Evolutionary conservation across 768 basidiomycete species (phyloP), one percentile per base, ranked within the genome.

Genomic region (Coprinopsis cinerea): DNA sequence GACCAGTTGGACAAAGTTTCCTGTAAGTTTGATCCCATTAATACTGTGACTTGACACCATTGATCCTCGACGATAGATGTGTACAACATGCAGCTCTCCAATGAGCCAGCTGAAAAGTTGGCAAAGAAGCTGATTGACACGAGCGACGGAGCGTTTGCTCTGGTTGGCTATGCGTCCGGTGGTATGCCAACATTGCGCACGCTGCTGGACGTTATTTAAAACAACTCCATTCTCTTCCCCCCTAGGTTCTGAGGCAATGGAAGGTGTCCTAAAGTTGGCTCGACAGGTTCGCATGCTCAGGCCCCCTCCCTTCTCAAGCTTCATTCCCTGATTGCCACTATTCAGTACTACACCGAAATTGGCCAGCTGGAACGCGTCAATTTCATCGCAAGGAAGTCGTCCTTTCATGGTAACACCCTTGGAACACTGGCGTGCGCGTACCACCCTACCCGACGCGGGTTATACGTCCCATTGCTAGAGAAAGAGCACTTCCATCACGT

Each of bases 181-280:
- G 91, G 91, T 78, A 56, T 43, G 41, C 50, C 71, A 58, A 24
- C 46, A 22, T 39, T 44, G 43, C 20, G 15, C 3, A 18, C 22
- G n/a, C 42, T 27, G 24, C 13, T 32, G 15, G 15, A 32, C 18
- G 26, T 32, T 24, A 23, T 46, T 25, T 49, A 7, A 18, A 11
- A 44, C 0, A 7, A 7, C 37, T 20, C 45, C 3, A 26, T 48
- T 28, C 47, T 53, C 32, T 36, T 25, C 5, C 11, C 17, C 27
- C 50, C 40, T 47, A 91, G 89, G 90, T 42, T 85, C 90, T 2
- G 92, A 94, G 64, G 90, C 91, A 0, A 88, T 92, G 85, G 92
- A 94, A 55, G 77, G 80, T 50, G 83, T 81, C n/a, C 73, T 92
- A 48, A 94, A 94, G 65, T 74, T 90, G 2, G 79, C 83, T 25